phyloP scores from a whole-genome alignment of 805 yeast species.

The Ogataea ganodermae region DNA sequence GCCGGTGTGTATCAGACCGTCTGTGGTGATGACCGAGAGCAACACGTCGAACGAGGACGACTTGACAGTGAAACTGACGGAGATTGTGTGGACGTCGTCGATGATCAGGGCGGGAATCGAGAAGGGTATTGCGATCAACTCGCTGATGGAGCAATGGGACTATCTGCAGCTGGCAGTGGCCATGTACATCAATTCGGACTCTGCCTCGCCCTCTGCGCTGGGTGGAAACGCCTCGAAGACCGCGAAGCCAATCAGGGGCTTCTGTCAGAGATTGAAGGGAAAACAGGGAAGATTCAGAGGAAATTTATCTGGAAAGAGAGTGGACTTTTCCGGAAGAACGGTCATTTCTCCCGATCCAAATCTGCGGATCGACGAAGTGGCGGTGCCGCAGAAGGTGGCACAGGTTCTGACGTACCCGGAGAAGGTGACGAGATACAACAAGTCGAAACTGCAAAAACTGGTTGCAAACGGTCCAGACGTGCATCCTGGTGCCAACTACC shows the following conservation, averaged over 20 bases:
- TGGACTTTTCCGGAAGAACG: constrained; percentile 96
- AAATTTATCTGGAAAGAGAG: constrained; percentile 96
- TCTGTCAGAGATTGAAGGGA: constrained; percentile 96
- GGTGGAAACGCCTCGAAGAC: constrained; percentile 65
- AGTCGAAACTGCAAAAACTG: constrained; percentile 70
- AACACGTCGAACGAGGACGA: constrained; percentile 96
- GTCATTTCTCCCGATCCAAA: constrained; percentile 99
- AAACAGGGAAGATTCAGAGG: constrained; percentile 99
- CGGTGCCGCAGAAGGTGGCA: constrained; percentile 96
- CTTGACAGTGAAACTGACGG: constrained; percentile 91
- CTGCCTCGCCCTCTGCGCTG: constrained; percentile 75
- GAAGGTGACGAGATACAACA: constrained; percentile 85
- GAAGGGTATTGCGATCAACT: constrained; percentile 89
- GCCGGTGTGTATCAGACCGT: constrained; percentile 97
- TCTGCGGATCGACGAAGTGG: constrained; percentile 91
- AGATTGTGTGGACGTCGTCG: constrained; percentile 95
- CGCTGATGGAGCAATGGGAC: constrained; percentile 99
- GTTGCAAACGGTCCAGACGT: constrained; percentile 81
- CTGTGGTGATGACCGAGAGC: constrained; percentile 87
- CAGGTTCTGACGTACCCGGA: constrained; percentile 96
- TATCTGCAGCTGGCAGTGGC: constrained; percentile 93
- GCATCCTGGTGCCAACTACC: constrained; percentile 97
- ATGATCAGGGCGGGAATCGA: constrained; percentile 92
- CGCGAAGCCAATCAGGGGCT: constrained; percentile 85
- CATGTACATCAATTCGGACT: constrained; percentile 95